Evolutionary conservation across 83 land plant species (phyloP).

Genomic region (Picea engelmannii): DNA sequence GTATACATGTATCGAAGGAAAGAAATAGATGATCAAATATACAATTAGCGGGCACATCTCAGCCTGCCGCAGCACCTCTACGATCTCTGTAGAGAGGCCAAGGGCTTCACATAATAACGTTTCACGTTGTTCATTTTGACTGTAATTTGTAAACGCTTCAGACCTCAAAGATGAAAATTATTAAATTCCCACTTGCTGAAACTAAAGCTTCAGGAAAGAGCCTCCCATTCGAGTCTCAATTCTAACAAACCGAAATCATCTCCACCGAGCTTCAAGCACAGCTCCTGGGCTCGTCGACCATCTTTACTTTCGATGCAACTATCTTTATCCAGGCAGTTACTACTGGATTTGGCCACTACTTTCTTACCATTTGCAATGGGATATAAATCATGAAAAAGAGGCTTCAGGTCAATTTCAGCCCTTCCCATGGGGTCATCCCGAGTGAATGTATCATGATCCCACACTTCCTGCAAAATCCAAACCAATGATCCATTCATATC

Average conservation of each 20-base stretch:
- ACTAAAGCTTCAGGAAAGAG: no score
- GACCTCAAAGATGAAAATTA: no score
- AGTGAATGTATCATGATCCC: neutral
- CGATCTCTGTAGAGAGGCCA: no score
- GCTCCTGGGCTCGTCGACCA: neutral
- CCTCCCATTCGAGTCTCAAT: no score
- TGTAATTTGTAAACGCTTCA: no score
- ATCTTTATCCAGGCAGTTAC: neutral
- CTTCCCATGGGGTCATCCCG: neutral
- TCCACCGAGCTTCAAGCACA: neutral
- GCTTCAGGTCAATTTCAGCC: constrained; percentile 7
- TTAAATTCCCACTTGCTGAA: no score
- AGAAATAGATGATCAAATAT: no score
- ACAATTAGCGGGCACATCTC: no score
- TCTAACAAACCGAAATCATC: neutral
- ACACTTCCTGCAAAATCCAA: neutral
- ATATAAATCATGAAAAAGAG: neutral
- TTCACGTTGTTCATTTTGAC: no score
- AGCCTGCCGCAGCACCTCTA: no score
- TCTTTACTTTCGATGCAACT: neutral
- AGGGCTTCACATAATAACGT: no score
- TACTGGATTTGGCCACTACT: neutral
- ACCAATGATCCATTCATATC: neutral
- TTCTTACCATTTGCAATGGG: neutral
- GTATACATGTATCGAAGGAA: no score